phyloP scores from a whole-genome alignment of 768 basidiomycete genomes.

The Naganishia kalamii region DNA sequence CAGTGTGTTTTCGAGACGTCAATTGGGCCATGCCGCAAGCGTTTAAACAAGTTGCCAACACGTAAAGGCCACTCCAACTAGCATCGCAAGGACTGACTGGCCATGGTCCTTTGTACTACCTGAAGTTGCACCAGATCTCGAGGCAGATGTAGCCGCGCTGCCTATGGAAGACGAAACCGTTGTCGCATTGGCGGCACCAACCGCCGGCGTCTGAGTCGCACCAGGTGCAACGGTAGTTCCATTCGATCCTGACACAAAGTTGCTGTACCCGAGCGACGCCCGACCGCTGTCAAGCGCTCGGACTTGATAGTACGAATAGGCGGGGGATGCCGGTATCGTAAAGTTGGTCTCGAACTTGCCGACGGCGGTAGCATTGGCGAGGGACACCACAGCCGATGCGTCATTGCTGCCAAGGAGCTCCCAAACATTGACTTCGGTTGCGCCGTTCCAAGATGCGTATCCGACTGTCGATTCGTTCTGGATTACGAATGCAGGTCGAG shows the following conservation, averaged over 20 bases:
- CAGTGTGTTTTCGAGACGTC: no score
- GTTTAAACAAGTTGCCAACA: not conserved
- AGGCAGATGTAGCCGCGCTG: not conserved
- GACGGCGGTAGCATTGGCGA: slow-evolving; percentile 20
- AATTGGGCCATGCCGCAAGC: no score
- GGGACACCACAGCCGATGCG: not conserved
- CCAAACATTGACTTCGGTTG: slow-evolving; percentile 30
- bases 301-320: slow-evolving; percentile 20
- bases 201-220: not conserved
- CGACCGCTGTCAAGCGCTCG: slow-evolving; percentile 1
- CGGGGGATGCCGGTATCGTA: not conserved
- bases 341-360: slow-evolving; percentile 30
- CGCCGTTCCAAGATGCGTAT: slow-evolving; percentile 40
- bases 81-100: not conserved
- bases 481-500: slow-evolving; percentile 23
- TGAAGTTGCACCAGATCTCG: not conserved
- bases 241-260: not conserved
- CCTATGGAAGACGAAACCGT: not conserved
- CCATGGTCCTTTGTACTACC: not conserved
- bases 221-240: not conserved
- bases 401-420: slow-evolving; percentile 24
- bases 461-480: slow-evolving; percentile 15
- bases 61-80: not conserved
- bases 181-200: not conserved
- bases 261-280: not conserved